Evolutionary conservation across 768 basidiomycete species (phyloP).

Genomic region (Mrakia gelida): DNA sequence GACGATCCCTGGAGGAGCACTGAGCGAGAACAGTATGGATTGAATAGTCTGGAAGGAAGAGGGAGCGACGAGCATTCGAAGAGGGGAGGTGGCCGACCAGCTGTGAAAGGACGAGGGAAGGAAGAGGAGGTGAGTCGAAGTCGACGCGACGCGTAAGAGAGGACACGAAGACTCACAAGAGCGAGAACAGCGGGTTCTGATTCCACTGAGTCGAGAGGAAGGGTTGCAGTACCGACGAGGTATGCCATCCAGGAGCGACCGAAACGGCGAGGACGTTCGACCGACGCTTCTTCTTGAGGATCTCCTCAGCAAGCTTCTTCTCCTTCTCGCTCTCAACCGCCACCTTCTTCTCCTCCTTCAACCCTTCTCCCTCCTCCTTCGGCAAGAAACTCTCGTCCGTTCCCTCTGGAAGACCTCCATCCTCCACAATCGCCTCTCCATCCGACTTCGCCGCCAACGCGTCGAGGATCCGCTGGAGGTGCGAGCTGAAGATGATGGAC

Average conservation of each 20-base stretch:
- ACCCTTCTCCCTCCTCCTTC: neutral
- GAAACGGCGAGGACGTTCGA: conserved; percentile 24
- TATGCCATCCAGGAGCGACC: conserved; percentile 23
- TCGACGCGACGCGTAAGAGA: neutral
- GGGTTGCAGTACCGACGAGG: neutral
- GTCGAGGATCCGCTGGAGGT: conserved; percentile 33
- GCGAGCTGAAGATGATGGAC: conserved; percentile 27
- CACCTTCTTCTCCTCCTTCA: neutral
- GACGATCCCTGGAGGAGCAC: conserved; percentile 12
- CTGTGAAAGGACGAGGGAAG: neutral
- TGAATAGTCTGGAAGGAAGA: conserved; percentile 20
- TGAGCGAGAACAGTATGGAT: conserved; percentile 26
- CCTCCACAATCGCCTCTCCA: neutral
- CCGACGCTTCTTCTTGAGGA: neutral
- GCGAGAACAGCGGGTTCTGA: neutral
- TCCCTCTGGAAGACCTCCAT: neutral
- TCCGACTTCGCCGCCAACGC: conserved; percentile 24
- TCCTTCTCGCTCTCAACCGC: neutral
- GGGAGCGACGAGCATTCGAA: conserved; percentile 15
- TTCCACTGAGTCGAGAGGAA: neutral
- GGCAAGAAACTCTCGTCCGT: neutral
- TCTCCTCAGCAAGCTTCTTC: neutral
- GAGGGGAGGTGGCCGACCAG: conserved; percentile 19
- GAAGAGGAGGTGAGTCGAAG: neutral
- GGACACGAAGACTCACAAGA: neutral